Base-by-base conservation (phyloP, 2,329 filamentous ascomycete genomes). In the Thelonectria discophora region DNA sequence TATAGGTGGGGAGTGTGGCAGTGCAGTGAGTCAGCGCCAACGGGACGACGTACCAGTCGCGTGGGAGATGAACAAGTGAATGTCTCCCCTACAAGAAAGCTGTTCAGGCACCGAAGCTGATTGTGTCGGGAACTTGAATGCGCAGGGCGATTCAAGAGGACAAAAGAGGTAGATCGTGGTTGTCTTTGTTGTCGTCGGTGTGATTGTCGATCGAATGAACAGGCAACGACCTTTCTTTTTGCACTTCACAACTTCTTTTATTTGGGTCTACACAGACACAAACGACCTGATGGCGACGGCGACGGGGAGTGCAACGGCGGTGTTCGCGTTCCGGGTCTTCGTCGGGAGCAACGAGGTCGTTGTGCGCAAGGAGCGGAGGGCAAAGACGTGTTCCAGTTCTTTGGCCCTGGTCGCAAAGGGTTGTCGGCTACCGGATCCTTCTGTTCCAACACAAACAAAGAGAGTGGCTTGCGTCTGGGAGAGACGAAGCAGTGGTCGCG, bases 41-140 rank as follows among this genome's bases (percentile, higher is more conserved):
- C 15, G 30, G 54, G 61, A 59, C 60, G 47, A 76, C 84, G 79
- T 88, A 89, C 87, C 85, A 82, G 86, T 78, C 85, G 86, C 85
- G 86, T 80, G 87, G 91, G 93, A 97, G 93, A 97, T 91, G 83
- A 93, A 97, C 93, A 97, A 97, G 78, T 90, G 80, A 97, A 97
- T 97, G 93, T 93, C 90, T 97, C 93, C 91, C 93, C 92, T 82
- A 81, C 79, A 80, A 76, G 67, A 71, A 73, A 74, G 72, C 73
- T 78, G 79, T 75, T 75, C 75, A 72, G 68, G 64, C 68, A 58
- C 53, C 39, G 20, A 64, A 58, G 50, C 46, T 57, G 39, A 49
- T 50, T 61, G 46, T 63, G 21, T 67, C 27, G 13, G 13, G 24
- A 5, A n/a, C 57, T 70, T 65, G 60, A 58, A 51, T 30, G 68